Conservation (phyloP, 352 stramenopile genomes). For the Globisporangium cylindrosporum region DNA sequence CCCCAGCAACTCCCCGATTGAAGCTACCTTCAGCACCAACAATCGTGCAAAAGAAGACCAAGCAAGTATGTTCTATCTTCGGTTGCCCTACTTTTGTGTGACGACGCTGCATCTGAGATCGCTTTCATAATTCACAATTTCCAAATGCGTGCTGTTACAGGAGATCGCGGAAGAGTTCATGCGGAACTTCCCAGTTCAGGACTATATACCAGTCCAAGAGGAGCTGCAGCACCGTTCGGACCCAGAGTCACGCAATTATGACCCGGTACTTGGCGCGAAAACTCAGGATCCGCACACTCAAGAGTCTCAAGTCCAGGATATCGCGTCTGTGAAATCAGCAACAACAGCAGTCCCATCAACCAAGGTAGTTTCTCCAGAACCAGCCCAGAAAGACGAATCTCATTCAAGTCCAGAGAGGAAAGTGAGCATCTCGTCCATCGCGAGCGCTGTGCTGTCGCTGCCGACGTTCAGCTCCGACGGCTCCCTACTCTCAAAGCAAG, state of each 20-base stretch:
- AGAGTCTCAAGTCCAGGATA: too few species aligned
- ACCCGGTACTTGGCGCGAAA: not conserved
- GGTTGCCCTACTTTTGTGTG: not conserved
- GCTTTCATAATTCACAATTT: not conserved
- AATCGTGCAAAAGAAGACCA: conserved; percentile 9
- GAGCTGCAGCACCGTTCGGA: too few species aligned
- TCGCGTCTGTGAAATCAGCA: not conserved
- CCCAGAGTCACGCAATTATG: too few species aligned
- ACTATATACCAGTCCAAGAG: conserved; percentile 50
- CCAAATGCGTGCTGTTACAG: not conserved
- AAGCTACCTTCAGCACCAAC: not conserved
- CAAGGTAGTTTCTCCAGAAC: not conserved
- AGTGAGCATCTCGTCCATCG: conserved; percentile 34
- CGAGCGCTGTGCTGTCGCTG: conserved; percentile 47
- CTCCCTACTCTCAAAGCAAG: conserved; percentile 20
- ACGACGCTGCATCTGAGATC: too few species aligned
- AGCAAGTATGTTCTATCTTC: conserved; percentile 9
- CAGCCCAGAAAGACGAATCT: not conserved
- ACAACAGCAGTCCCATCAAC: not conserved
- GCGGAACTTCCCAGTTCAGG: conserved; percentile 65
- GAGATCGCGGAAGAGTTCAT: conserved; percentile 61
- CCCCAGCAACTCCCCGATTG: not conserved
- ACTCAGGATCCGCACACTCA: too few species aligned
- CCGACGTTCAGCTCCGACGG: conserved; percentile 41
- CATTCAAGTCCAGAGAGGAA: not conserved